A percentile compares a stretch with the other conserved stretches of the same genome.
phyloP scores from a whole-genome alignment of 305 asterid species.

The Fraxinus albicans region DNA sequence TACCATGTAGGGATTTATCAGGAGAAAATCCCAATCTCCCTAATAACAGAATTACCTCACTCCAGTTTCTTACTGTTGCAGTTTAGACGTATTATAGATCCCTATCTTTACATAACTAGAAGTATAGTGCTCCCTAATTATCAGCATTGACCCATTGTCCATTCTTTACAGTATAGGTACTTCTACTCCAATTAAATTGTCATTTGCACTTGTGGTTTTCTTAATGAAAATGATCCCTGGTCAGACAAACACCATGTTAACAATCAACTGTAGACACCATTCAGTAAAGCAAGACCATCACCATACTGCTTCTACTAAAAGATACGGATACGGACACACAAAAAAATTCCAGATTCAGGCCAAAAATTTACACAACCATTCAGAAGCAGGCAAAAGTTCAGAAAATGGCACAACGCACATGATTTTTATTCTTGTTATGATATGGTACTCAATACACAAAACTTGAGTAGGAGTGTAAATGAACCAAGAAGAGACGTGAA shows the following conservation, averaged over 20 bases:
- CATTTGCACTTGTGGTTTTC: neutral
- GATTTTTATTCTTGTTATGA: neutral
- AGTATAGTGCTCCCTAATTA: neutral
- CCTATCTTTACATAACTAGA: neutral
- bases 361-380: neutral
- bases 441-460: neutral
- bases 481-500: neutral
- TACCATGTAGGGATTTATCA: neutral
- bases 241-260: neutral
- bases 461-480: neutral
- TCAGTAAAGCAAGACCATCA: neutral
- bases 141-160: neutral
- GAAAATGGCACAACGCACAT: neutral
- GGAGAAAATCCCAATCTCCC: neutral
- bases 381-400: neutral
- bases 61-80: conserved; percentile 11
- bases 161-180: neutral
- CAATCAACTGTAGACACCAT: neutral
- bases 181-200: neutral
- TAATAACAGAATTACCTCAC: neutral
- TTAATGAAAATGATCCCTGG: neutral
- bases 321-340: neutral
- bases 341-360: neutral
- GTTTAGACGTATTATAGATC: neutral
- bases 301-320: neutral